phyloP scores from a whole-genome alignment of 2,329 filamentous ascomycete species.

The Trichoderma cornu-damae region DNA sequence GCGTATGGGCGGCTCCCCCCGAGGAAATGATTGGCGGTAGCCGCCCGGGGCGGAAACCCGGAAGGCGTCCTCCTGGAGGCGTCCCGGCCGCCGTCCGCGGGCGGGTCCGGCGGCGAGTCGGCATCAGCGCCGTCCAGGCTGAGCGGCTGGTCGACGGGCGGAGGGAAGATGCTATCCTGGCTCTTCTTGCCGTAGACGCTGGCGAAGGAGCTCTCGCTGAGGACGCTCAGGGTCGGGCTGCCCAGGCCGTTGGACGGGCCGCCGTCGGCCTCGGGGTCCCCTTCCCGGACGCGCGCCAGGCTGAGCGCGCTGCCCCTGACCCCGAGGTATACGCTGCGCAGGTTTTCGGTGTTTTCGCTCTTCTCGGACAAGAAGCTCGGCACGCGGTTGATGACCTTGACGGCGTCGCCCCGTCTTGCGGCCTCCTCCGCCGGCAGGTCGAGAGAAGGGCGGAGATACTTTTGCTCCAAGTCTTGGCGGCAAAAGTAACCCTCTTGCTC shows the following conservation, averaged over 20 bases:
- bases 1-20: background rate
- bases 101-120: constrained; percentile 16
- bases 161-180: constrained; percentile 24
- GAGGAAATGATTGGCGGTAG: constrained; percentile 24
- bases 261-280: constrained; percentile 34
- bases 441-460: constrained; percentile 23
- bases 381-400: constrained; percentile 49
- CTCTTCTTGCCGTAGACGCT: constrained; percentile 56
- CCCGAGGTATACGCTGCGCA: constrained; percentile 55
- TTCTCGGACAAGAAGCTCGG: constrained; percentile 60
- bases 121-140: constrained; percentile 27
- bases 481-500: constrained; percentile 39
- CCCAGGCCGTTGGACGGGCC: constrained; percentile 37
- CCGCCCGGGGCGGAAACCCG: constrained; percentile 24
- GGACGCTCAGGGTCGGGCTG: constrained; percentile 58
- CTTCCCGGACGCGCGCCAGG: constrained; percentile 42
- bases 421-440: constrained; percentile 22
- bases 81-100: background rate
- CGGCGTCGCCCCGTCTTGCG: constrained; percentile 28
- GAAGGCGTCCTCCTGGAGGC: constrained; percentile 20
- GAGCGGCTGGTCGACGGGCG: constrained; percentile 30
- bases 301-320: constrained; percentile 46
- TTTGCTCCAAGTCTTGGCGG: constrained; percentile 30
- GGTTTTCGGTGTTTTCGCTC: constrained; percentile 55
- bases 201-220: constrained; percentile 63